A percentile compares a stretch with the other conserved stretches of the same genome.
These are phyloP conservation scores for Trifolium fragiferum DNA, from an alignment of 306 rosid genomes.

Conservation along the genomic window DNA sequence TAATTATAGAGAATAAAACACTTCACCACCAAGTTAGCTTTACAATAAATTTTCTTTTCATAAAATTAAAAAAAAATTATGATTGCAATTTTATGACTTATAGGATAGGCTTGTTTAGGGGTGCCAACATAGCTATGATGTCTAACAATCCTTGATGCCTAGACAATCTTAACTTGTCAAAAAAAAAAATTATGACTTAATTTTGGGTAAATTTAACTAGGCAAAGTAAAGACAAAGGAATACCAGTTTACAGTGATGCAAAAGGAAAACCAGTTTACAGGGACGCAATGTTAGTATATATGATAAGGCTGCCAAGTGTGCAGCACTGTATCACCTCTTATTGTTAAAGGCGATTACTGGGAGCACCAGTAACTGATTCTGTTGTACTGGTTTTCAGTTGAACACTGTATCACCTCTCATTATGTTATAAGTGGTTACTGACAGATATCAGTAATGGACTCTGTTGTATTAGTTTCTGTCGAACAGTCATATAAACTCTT, in stretches of 20 bases:
- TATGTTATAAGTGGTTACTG: not conserved
- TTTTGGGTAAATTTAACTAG: slow-evolving; percentile 19
- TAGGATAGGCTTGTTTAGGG: no score
- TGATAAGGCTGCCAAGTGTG: not conserved
- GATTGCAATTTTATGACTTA: slow-evolving; percentile 14
- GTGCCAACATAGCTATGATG: no score
- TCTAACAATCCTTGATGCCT: no score
- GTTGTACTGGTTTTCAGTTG: slow-evolving; percentile 9
- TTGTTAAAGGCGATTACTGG: not conserved
- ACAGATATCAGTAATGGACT: not conserved
- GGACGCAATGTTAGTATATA: slow-evolving; percentile 8
- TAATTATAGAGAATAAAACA: slow-evolving; percentile 20
- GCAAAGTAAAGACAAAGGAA: slow-evolving; percentile 23
- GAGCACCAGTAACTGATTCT: not conserved
- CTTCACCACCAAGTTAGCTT: slow-evolving; percentile 15
- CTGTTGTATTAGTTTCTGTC: slow-evolving; percentile 7
- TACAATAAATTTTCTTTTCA: slow-evolving; percentile 19
- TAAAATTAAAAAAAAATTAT: not conserved
- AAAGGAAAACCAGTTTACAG: slow-evolving; percentile 22
- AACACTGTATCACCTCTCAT: slow-evolving; percentile 1
- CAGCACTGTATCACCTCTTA: slow-evolving; percentile 6
- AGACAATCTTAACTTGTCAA: no score
- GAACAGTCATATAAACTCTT: not conserved
- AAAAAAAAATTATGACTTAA: not conserved
- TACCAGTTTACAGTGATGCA: slow-evolving; percentile 20